Base-by-base conservation (phyloP, 163 green algal genomes). In the Scenedesmus sp. region DNA sequence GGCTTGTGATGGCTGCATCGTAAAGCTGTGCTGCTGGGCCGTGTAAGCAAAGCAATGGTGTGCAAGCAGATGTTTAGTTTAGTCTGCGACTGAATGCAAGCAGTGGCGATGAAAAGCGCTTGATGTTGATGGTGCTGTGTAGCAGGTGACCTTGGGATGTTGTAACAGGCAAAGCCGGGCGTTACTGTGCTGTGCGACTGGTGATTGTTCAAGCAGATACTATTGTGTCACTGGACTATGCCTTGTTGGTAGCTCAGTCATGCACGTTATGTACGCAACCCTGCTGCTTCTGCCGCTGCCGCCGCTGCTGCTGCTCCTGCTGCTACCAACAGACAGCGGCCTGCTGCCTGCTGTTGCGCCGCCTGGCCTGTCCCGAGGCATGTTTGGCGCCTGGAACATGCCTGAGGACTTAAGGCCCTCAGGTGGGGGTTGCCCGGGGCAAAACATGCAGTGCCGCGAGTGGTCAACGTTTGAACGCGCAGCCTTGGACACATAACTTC, bases 371-470 rank as follows among this genome's bases (percentile, higher is more conserved):
- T 56, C 15, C 8, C 67, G 82, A 0, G 96, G 96, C n/a, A 52
- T 94, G 62, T 97, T 97, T 93, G 96, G 96, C 18, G 92, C 89
- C 5, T 97, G 96, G 96, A 92, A 86, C 0, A n/a, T 88, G 23
- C 86, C 87, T 26, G 92, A 90, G 3, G 73, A 93, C 67, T 23
- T 70, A 56, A 20, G 66, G 83, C 88, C 84, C 76, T 82, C 90
- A 92, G 73, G 92, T 88, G 56, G 18, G 76, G 34, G 34, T 46
- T 46, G 34, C 34, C 34, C 34, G 34, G 34, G 34, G 34, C 34
- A 46, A 46, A 46, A 46, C 34, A 46, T 46, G 34, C 34, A 46
- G 34, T 46, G 34, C 34, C 34, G 34, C 34, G 34, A 46, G 34
- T 46, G 34, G 34, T 46, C 34, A 46, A 46, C 34, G 34, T 46